Base-by-base conservation (phyloP, 208 protist genomes). In the Spongospora subterranea region DNA sequence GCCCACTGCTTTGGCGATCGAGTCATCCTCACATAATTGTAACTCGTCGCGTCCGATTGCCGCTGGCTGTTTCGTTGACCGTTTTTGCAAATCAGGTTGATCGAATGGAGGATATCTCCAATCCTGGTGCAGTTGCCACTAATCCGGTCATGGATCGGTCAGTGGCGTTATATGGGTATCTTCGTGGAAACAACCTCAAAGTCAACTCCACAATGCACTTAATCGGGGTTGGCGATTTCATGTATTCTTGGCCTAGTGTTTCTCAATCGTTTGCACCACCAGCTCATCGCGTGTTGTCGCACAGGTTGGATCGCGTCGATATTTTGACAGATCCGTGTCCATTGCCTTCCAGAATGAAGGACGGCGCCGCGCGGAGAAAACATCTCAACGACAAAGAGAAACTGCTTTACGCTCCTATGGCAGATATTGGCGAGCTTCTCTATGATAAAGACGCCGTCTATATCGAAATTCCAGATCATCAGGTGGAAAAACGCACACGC, bases 381-480 rank as follows among this genome's bases (percentile, higher is more conserved):
- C n/a, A 45, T 46, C 88, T 77, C 38, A 38, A 45, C 41, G 65
- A 77, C 41, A 82, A 53, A 20, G 95, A 97, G 46, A 98, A 98
- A 93, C 94, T 96, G 50, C 92, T 99, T 0, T 99, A 99, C 94
- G 98, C 98, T 40, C 99, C 99, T 39, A 98, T 99, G 96, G 96
- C 95, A 92, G 97, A 99, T 93, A 95, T 99, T 39, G 98, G 98
- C 76, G 98, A 97, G 54, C 95, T 99, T 90, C 95, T 97, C 60
- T 99, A 98, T 94, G 99, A 99, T 93, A 96, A 98, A 54, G 98
- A 99, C 94, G 97, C 97, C 54, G 97, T 99, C 88, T 99, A 99
- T 93, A 96, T 99, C 90, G 94, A 96, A 46, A 91, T 98, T 17
- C 93, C 93, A 29, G 91, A 93, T 53, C 64, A 90, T 45, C 88